Base-by-base conservation (phyloP, 2,329 filamentous ascomycete species). In the Microdochium nivale region DNA sequence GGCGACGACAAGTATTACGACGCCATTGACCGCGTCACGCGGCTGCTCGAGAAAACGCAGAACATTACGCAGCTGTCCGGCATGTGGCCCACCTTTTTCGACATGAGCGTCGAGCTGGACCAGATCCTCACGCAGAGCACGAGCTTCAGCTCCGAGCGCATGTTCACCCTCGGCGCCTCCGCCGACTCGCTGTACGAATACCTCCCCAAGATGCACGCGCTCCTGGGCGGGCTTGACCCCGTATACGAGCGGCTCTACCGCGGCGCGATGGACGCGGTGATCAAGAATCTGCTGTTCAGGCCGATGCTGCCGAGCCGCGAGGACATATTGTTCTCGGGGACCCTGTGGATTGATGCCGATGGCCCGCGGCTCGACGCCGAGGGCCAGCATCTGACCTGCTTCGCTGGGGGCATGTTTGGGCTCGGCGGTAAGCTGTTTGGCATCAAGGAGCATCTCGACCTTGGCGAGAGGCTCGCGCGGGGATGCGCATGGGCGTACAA, bases 1-100 rank as follows among this genome's bases (percentile, higher is more conserved):
- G 80, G 79, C 51, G 73, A 88, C 53, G 65, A 76, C 52, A 87
- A 83, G 59, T 90, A 86, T 67, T 89, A 84, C 61, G 88, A 91
- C 63, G 88, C 87, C 1, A 78, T 90, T 52, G 83, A 86, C 53
- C 79, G 87, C 10, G 81, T 95, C 48, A 88, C 86, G 10, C 77
- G 85, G 53, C 78, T 84, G 24, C 75, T 95, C n/a, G 77, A 85
- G 50, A 71, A 75, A 37, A 79, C 80, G 49, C 88, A 94, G 67
- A 81, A 83, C 59, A 66, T 74, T 3, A 90, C 88, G 0, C 73
- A 71, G 21, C 66, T 92, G 7, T 88, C 88, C 0, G 88, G 89
- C 2, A 77, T 94, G 72, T 94, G 85, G 86, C 87, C 87, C 1
- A 74, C 78, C 21, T 71, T 73, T 48, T 68, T 92, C 48, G 79